A percentile compares a stretch with the other conserved stretches of the same genome.
Conservation (phyloP, 225 moss, liverwort and hornwort genomes). For the Neckera pumila region DNA sequence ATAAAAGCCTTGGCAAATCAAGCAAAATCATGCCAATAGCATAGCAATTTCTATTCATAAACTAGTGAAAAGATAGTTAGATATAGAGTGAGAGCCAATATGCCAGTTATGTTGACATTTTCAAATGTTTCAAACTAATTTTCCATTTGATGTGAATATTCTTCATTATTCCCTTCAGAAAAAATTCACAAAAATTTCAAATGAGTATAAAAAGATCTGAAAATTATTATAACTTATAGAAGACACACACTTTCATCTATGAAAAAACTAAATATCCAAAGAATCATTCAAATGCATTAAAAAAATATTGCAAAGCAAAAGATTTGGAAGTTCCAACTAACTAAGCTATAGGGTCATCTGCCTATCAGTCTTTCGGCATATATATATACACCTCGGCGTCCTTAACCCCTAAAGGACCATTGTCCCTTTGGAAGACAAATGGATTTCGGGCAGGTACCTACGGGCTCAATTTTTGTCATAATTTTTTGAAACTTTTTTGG, state of each 20-base stretch:
- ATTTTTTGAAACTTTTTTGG: too few relatives aligned
- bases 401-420: too few relatives aligned
- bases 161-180: neutral
- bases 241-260: neutral
- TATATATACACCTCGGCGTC: too few relatives aligned
- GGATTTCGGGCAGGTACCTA: too few relatives aligned
- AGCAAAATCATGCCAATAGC: neutral
- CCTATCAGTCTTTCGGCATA: neutral
- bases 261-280: neutral
- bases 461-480: too few relatives aligned
- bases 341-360: neutral
- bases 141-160: too few relatives aligned
- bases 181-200: neutral
- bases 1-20: neutral
- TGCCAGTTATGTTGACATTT: neutral
- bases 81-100: neutral
- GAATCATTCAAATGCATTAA: neutral
- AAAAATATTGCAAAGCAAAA: neutral
- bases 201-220: neutral
- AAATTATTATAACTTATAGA: neutral
- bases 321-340: neutral
- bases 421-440: too few relatives aligned
- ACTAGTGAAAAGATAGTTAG: neutral
- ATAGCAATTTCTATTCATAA: neutral
- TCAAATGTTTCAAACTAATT: neutral